Evolutionary conservation across 257 asterid genomes (phyloP).

Genomic region (Gentiana dahurica): DNA sequence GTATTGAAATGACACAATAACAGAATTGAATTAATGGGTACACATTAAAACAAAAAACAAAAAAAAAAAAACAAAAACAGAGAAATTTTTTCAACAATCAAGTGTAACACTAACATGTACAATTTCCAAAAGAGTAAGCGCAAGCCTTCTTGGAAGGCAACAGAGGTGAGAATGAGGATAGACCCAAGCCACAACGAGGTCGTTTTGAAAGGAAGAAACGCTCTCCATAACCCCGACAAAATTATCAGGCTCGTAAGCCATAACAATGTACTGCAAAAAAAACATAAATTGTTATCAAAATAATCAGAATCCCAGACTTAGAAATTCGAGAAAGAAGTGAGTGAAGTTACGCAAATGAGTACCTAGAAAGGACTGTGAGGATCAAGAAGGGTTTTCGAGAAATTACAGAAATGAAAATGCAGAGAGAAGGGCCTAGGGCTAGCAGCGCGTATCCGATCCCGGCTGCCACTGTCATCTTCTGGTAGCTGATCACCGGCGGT

Average conservation of each 20-base stretch:
- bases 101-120: slow-evolving; percentile 36
- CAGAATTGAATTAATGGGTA: background rate
- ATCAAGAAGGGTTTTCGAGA: slow-evolving; percentile 78
- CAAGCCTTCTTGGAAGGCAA: slow-evolving; percentile 72
- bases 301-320: slow-evolving; percentile 2
- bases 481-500: no score
- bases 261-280: slow-evolving; percentile 50
- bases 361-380: slow-evolving; percentile 87
- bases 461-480: slow-evolving; percentile 70
- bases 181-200: slow-evolving; percentile 50
- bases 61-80: background rate
- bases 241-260: slow-evolving; percentile 90
- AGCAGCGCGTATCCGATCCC: slow-evolving; percentile 73
- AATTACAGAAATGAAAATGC: slow-evolving; percentile 66
- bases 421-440: slow-evolving; percentile 79
- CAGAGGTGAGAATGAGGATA: slow-evolving; percentile 55
- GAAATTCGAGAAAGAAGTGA: background rate
- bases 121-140: slow-evolving; percentile 70
- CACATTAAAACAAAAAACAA: no score
- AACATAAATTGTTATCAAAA: slow-evolving; percentile 9
- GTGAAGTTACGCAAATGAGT: background rate
- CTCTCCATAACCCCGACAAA: slow-evolving; percentile 78
- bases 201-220: slow-evolving; percentile 67
- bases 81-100: no score
- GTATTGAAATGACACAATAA: background rate